Conservation (phyloP, 2,329 filamentous ascomycete species). For the Pyricularia grisea region DNA sequence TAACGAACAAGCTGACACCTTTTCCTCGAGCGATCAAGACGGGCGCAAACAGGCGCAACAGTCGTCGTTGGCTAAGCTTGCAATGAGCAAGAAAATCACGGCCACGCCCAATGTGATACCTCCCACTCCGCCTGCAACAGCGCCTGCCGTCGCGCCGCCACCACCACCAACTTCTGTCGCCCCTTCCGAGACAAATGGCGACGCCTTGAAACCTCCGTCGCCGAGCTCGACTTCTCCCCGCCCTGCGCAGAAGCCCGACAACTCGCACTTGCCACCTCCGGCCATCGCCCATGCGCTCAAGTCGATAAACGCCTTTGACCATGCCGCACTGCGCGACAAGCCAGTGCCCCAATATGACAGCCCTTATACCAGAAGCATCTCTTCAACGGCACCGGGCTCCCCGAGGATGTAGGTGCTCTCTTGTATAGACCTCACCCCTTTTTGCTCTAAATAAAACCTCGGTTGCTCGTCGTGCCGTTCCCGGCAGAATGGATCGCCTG, state of each 20-base stretch:
- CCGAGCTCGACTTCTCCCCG: neutral
- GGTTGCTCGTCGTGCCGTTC: conserved; percentile 4
- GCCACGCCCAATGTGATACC: conserved; percentile 20
- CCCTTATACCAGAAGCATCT: conserved; percentile 45
- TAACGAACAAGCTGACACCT: neutral
- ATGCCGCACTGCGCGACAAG: conserved; percentile 18
- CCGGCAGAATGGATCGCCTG: neutral
- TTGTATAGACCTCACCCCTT: conserved; percentile 9
- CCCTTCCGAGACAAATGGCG: conserved; percentile 1
- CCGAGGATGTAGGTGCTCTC: conserved; percentile 42
- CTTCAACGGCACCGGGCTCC: conserved; percentile 48
- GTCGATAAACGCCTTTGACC: conserved; percentile 31
- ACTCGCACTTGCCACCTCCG: conserved; percentile 10
- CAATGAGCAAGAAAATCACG: conserved; percentile 27
- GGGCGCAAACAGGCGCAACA: conserved; percentile 15
- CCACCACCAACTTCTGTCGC: neutral
- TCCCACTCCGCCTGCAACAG: conserved; percentile 14
- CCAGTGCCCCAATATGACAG: conserved; percentile 34
- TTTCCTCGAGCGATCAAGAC: neutral
- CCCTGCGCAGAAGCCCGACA: neutral
- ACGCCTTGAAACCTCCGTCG: conserved; percentile 12
- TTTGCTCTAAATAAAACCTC: neutral
- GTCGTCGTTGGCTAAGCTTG: conserved; percentile 17
- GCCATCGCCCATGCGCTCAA: conserved; percentile 20
- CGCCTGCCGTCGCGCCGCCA: conserved; percentile 7